A percentile compares a stretch with the other conserved stretches of the same genome.
These are phyloP conservation scores for Lasiodiplodia theobromae DNA, from an alignment of 2,329 filamentous ascomycete genomes.

Conservation along the genomic window DNA sequence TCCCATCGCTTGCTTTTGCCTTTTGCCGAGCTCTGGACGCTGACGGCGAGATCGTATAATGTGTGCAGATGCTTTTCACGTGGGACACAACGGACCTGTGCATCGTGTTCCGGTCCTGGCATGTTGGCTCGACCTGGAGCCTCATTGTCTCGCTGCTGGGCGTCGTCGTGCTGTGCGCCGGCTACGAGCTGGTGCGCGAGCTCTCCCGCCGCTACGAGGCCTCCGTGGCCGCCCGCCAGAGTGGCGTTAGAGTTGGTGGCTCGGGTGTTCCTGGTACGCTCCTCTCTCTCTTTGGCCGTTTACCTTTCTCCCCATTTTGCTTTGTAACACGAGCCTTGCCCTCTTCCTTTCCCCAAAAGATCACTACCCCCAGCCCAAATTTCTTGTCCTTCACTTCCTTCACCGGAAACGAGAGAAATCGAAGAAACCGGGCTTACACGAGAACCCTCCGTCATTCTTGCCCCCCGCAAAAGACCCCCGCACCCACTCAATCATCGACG, in stretches of 20 bases:
- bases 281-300: too few relatives aligned
- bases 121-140: conserved; percentile 74
- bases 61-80: conserved; percentile 89
- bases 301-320: neutral
- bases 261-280: conserved; percentile 21
- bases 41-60: neutral
- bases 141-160: conserved; percentile 83
- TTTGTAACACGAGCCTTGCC: neutral
- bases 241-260: conserved; percentile 17
- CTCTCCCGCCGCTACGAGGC: conserved; percentile 78
- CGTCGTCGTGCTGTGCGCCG: conserved; percentile 83
- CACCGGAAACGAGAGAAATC: conserved; percentile 8
- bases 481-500: conserved; percentile 34
- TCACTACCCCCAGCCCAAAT: neutral
- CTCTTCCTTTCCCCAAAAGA: neutral
- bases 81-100: conserved; percentile 94
- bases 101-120: conserved; percentile 94
- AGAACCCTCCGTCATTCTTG: neutral
- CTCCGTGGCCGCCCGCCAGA: conserved; percentile 37
- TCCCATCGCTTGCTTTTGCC: neutral
- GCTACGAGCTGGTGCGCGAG: conserved; percentile 88
- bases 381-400: neutral
- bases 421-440: conserved; percentile 10
- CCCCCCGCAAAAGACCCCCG: conserved; percentile 23
- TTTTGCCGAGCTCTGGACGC: neutral